phyloP scores from a whole-genome alignment of 2,329 filamentous ascomycete species.

The Lecanicillium sp. region DNA sequence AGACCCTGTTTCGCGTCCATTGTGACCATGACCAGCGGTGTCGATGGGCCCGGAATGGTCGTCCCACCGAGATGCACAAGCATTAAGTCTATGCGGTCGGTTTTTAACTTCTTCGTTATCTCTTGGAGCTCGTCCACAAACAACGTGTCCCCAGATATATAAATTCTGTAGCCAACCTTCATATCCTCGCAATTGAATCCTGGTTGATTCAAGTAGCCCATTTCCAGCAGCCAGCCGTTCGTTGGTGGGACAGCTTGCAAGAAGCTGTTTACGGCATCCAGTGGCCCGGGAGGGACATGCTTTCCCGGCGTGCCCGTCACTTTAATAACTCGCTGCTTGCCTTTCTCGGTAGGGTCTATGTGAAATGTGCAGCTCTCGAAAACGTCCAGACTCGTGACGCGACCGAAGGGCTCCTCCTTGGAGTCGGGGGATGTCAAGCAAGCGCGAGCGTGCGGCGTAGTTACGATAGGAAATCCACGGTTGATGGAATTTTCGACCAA shows the following conservation, averaged over 20 bases:
- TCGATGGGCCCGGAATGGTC: constrained; percentile 49
- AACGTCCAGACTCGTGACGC: constrained; percentile 44
- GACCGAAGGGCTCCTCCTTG: constrained; percentile 45
- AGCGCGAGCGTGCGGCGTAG: constrained; percentile 49
- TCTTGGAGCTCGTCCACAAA: constrained; percentile 53
- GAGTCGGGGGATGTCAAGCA: constrained; percentile 37
- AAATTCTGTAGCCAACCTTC: constrained; percentile 46
- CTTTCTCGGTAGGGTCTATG: no score
- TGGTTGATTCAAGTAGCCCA: constrained; percentile 37
- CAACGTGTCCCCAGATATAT: constrained; percentile 58
- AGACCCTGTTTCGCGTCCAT: constrained; percentile 59
- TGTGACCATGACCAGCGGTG: constrained; percentile 57
- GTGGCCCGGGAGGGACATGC: constrained; percentile 41
- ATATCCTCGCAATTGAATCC: constrained; percentile 19
- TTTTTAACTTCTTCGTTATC: constrained; percentile 47
- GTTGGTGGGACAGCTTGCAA: constrained; percentile 46
- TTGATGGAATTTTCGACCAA: constrained; percentile 28
- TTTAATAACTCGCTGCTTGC: constrained; percentile 36
- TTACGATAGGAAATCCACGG: constrained; percentile 51
- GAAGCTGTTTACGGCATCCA: constrained; percentile 28
- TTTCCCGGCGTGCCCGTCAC: constrained; percentile 56
- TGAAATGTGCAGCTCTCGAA: constrained; percentile 43
- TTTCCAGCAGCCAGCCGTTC: constrained; percentile 58
- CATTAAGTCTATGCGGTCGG: constrained; percentile 55
- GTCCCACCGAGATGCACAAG: constrained; percentile 58